phyloP scores from a whole-genome alignment of 257 asterid genomes.

The Marsdenia floribunda region DNA sequence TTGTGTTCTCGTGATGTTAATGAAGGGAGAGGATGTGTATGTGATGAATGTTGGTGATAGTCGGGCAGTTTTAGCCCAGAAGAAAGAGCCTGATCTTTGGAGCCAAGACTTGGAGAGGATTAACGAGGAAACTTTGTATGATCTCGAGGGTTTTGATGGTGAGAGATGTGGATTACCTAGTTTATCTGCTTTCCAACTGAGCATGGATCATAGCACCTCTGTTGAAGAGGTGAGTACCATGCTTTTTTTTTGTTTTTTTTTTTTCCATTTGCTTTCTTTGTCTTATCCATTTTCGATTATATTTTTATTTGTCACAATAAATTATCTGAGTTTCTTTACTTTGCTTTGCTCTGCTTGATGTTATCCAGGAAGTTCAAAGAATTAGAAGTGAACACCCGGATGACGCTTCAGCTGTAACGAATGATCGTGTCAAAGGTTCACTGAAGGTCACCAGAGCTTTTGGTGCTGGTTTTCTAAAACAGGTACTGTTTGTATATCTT shows the following conservation, averaged over 20 bases:
- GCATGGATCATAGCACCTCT: constrained; percentile 84
- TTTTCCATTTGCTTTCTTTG: not conserved
- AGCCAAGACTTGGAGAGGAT: constrained; percentile 94
- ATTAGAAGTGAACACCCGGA: constrained; percentile 72
- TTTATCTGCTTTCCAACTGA: constrained; percentile 72
- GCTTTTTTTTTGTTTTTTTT: too few species aligned
- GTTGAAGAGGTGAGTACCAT: constrained; percentile 57
- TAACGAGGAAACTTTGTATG: constrained; percentile 74
- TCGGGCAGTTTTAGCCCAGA: constrained; percentile 80
- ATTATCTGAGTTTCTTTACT: not conserved
- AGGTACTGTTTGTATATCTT: constrained; percentile 42
- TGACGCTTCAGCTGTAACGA: constrained; percentile 62
- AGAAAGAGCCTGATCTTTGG: constrained; percentile 83
- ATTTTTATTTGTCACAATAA: not conserved
- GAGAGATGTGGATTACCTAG: constrained; percentile 36
- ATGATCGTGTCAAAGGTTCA: constrained; percentile 94
- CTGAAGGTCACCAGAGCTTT: constrained; percentile 95
- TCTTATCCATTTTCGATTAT: constrained; percentile 1
- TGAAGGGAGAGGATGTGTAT: constrained; percentile 92
- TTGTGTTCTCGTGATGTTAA: constrained; percentile 87
- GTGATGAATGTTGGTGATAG: constrained; percentile 97
- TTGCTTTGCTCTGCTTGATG: constrained; percentile 12
- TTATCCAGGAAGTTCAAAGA: constrained; percentile 66
- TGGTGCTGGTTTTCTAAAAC: constrained; percentile 98
- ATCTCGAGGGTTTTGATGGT: constrained; percentile 61